These are phyloP conservation scores for Gastrolobium villosum DNA, from an alignment of 306 rosid genomes.

Conservation along the genomic window DNA sequence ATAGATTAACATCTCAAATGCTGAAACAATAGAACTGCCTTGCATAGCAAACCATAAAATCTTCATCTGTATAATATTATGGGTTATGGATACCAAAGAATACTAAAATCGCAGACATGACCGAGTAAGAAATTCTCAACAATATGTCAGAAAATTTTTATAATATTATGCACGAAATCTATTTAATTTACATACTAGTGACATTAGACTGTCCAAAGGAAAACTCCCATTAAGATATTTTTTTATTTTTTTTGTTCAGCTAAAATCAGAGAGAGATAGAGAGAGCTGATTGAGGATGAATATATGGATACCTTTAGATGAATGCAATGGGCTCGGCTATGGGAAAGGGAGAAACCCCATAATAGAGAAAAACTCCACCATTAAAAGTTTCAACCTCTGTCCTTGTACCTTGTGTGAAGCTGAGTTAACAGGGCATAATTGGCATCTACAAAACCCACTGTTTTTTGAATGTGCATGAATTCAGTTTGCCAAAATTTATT, in stretches of 20 bases:
- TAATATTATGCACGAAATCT: background rate
- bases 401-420: no score
- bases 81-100: slow-evolving; percentile 16
- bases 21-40: background rate
- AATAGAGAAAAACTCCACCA: slow-evolving; percentile 59
- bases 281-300: background rate
- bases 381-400: slow-evolving; percentile 70
- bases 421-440: no score
- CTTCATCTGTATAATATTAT: background rate
- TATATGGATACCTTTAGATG: slow-evolving; percentile 70
- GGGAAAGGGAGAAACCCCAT: slow-evolving; percentile 91
- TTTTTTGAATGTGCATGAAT: no score
- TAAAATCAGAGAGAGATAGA: background rate
- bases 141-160: no score
- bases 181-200: background rate
- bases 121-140: background rate
- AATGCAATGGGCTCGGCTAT: slow-evolving; percentile 75
- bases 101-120: background rate
- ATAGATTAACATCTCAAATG: background rate
- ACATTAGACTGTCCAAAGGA: slow-evolving; percentile 1
- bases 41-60: background rate
- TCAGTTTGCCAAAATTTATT: no score
- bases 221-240: background rate
- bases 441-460: no score
- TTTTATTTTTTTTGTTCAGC: background rate